phyloP scores from a whole-genome alignment of 2,329 filamentous ascomycete species.

The Clonostachys byssicola region DNA sequence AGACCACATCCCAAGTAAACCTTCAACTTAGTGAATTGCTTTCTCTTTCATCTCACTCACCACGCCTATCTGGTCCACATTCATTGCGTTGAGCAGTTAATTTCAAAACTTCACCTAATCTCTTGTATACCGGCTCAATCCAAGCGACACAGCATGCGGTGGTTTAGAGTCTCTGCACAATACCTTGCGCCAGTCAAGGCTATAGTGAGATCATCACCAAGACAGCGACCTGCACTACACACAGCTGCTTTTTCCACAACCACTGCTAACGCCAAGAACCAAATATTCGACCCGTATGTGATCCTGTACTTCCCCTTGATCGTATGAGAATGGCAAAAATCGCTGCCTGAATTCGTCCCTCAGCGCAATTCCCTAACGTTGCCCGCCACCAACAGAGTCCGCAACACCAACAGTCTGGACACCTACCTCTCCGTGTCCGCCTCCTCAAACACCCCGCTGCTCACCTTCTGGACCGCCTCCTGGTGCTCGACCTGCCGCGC shows the following conservation, averaged over 20 bases:
- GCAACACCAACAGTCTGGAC: constrained; percentile 47
- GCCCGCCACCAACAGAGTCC: constrained; percentile 36
- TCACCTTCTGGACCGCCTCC: constrained; percentile 57
- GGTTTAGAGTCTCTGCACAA: too few relatives aligned
- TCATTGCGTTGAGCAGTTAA: too few relatives aligned
- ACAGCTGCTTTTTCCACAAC: constrained; percentile 3
- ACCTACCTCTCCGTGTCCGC: constrained; percentile 52
- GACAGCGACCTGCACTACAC: too few relatives aligned
- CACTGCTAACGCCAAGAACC: constrained; percentile 9
- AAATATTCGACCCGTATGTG: constrained; percentile 10
- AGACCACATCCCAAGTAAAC: too few relatives aligned
- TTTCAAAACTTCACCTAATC: too few relatives aligned
- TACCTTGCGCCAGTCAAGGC: too few relatives aligned
- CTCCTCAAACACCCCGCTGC: constrained; percentile 47
- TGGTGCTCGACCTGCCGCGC: constrained; percentile 51
- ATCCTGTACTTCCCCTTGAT: not conserved
- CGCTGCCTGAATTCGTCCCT: not conserved
- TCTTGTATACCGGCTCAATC: too few relatives aligned
- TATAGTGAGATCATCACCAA: too few relatives aligned
- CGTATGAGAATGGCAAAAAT: not conserved
- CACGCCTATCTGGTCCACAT: too few relatives aligned
- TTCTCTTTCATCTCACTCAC: too few relatives aligned
- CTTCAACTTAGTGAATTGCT: too few relatives aligned
- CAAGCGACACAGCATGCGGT: too few relatives aligned
- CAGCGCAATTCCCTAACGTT: not conserved